These are phyloP conservation scores for Aureoboletus auriporus DNA, from an alignment of 768 basidiomycete genomes.

Conservation along the genomic window DNA sequence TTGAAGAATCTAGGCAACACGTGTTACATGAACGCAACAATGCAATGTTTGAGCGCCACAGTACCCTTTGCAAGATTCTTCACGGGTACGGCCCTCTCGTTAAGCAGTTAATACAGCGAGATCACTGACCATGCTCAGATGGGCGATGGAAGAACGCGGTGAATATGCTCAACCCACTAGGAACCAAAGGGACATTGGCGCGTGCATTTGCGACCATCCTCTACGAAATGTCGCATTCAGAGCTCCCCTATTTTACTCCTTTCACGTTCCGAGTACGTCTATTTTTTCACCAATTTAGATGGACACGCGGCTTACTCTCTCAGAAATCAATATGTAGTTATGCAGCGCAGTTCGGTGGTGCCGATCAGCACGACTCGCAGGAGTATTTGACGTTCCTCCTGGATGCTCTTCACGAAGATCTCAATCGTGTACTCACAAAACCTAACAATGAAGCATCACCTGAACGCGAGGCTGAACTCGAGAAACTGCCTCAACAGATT, in stretches of 20 bases:
- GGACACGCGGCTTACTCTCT: slow-evolving; percentile 16
- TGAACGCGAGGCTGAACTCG: slow-evolving; percentile 83
- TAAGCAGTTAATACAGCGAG: not conserved
- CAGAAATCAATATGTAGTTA: slow-evolving; percentile 58
- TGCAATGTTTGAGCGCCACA: slow-evolving; percentile 95
- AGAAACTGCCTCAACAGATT: slow-evolving; percentile 79
- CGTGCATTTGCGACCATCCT: slow-evolving; percentile 80
- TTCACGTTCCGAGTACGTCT: slow-evolving; percentile 76
- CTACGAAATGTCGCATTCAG: slow-evolving; percentile 84
- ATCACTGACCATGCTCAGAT: slow-evolving; percentile 34
- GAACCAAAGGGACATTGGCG: slow-evolving; percentile 81
- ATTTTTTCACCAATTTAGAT: slow-evolving; percentile 17
- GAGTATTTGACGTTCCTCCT: slow-evolving; percentile 94
- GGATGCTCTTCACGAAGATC: slow-evolving; percentile 87
- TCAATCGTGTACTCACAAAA: slow-evolving; percentile 78
- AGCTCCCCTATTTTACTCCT: slow-evolving; percentile 79
- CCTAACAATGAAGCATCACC: slow-evolving; percentile 62
- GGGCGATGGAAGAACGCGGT: slow-evolving; percentile 79
- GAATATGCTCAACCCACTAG: slow-evolving; percentile 81
- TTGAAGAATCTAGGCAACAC: slow-evolving; percentile 96
- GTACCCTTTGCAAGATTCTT: slow-evolving; percentile 93
- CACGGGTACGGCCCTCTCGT: slow-evolving; percentile 49
- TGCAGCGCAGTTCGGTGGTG: slow-evolving; percentile 73
- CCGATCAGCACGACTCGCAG: slow-evolving; percentile 95
- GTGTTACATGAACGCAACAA: slow-evolving; percentile 98